Percentiles rank a stretch among this genome's conserved stretches.
These are phyloP conservation scores for Thymus mandschuricus DNA, from an alignment of 257 asterid species.

Conservation along the genomic window DNA sequence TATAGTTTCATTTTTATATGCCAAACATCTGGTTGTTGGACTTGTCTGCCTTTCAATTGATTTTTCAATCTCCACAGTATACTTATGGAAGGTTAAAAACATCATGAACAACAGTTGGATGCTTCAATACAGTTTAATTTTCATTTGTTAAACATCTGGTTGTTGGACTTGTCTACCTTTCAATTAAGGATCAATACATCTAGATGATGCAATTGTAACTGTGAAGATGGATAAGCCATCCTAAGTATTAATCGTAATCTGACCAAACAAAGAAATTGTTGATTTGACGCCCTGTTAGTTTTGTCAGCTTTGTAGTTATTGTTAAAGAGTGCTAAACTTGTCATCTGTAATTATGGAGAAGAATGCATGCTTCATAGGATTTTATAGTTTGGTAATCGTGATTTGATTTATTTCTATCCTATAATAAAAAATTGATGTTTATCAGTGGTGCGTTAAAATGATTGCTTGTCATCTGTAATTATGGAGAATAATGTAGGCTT, in stretches of 20 bases:
- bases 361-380: neutral
- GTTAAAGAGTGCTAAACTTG: neutral
- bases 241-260: neutral
- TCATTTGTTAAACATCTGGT: neutral
- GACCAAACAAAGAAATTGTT: conserved; percentile 1
- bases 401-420: neutral
- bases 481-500: neutral
- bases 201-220: neutral
- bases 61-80: neutral
- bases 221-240: conserved; percentile 4
- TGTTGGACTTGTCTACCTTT: neutral
- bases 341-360: neutral
- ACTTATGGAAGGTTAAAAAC: neutral
- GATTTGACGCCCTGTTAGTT: neutral
- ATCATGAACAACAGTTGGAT: neutral
- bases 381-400: neutral
- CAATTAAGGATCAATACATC: neutral
- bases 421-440: neutral
- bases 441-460: neutral
- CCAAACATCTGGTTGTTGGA: neutral
- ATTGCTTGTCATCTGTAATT: neutral
- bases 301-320: conserved; percentile 4
- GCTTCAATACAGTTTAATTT: neutral
- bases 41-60: too few species aligned
- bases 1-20: neutral